Evolutionary conservation across 2,329 filamentous ascomycete species (phyloP).

Genomic region (Fusarium caatingaense): DNA sequence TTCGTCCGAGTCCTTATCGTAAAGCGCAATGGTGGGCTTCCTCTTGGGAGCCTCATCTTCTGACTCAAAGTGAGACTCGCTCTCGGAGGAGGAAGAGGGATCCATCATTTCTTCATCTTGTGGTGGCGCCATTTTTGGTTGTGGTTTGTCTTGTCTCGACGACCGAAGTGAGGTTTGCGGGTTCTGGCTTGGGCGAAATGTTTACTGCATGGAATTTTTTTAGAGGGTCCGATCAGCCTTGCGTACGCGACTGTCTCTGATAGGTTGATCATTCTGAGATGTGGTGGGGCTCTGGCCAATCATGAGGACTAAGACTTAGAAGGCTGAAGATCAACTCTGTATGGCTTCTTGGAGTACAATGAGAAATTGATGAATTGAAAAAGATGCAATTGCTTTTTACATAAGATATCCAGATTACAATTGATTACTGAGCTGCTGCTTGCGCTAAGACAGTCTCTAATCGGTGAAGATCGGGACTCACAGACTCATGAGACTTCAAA

Average conservation of each 20-base stretch:
- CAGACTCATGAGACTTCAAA: conserved; percentile 78
- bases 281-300: conserved; percentile 34
- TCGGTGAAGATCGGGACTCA: conserved; percentile 67
- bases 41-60: conserved; percentile 45
- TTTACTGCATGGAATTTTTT: conserved; percentile 48
- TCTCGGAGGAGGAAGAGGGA: conserved; percentile 47
- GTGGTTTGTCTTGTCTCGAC: conserved; percentile 9
- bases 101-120: conserved; percentile 47
- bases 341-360: conserved; percentile 26
- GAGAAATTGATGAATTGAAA: background rate
- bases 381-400: background rate
- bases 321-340: conserved; percentile 37
- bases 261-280: conserved; percentile 23
- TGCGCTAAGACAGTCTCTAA: conserved; percentile 56
- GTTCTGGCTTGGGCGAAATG: conserved; percentile 36
- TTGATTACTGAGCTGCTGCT: conserved; percentile 34
- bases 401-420: conserved; percentile 2
- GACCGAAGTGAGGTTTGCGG: conserved; percentile 27
- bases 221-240: conserved; percentile 48
- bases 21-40: conserved; percentile 48
- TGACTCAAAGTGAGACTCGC: conserved; percentile 47
- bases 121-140: conserved; percentile 49
- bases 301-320: background rate
- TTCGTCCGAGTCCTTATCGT: conserved; percentile 83
- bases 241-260: conserved; percentile 31